These are phyloP conservation scores for Albugo laibachii DNA, from an alignment of 352 stramenopile genomes.

Conservation along the genomic window DNA sequence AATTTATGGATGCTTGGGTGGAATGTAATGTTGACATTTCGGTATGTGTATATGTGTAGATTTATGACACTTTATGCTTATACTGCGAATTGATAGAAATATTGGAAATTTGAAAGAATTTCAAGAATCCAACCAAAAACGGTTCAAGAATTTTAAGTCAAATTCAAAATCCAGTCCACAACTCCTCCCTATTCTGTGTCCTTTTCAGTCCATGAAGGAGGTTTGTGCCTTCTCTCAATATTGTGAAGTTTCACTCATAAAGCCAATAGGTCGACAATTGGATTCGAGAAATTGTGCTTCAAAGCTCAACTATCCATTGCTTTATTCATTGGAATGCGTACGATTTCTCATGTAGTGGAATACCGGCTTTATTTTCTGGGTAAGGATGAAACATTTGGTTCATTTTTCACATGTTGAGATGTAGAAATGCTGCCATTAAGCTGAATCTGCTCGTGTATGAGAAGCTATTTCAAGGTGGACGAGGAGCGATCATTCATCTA, in stretches of 20 bases:
- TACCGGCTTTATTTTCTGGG: too few relatives aligned
- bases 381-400: too few relatives aligned
- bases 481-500: constrained; percentile 1
- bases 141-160: too few relatives aligned
- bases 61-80: constrained; percentile 31
- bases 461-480: constrained; percentile 15
- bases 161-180: too few relatives aligned
- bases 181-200: constrained; percentile 26
- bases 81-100: constrained; percentile 13
- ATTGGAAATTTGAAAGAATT: constrained; percentile 15
- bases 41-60: constrained; percentile 24
- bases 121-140: too few relatives aligned
- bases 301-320: too few relatives aligned
- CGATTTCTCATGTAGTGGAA: too few relatives aligned
- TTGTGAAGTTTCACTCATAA: too few relatives aligned
- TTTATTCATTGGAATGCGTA: too few relatives aligned
- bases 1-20: constrained; percentile 45
- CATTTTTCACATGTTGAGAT: too few relatives aligned
- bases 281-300: too few relatives aligned
- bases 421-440: not conserved
- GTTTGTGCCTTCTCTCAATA: not conserved
- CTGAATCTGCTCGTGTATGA: not conserved
- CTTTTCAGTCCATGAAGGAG: constrained; percentile 15
- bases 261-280: too few relatives aligned
- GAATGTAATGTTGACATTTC: constrained; percentile 43